Evolutionary conservation across 2,329 filamentous ascomycete species (phyloP), one percentile per base, ranked within the genome.

Genomic region (Fusarium drepaniforme): DNA sequence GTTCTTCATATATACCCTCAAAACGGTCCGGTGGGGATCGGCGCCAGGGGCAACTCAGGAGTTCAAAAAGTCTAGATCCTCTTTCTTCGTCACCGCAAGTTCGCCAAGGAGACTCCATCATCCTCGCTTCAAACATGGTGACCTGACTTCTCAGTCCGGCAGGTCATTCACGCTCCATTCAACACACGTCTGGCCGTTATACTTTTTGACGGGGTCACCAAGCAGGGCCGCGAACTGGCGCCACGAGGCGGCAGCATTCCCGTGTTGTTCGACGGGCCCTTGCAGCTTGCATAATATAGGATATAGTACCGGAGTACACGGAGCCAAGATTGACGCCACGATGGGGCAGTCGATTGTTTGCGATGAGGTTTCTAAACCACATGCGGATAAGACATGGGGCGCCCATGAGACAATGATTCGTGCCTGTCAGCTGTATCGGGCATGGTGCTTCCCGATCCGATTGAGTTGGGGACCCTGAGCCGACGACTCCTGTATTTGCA

Each of bases 161-260:
- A 35, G n/a, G 25, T 33, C 42, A 49, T 33, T 62, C 11, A 11
- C 8, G n/a, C n/a, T 49, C n/a, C 51, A 9, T 64, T 68, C 46
- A 35, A 3, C 42, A 62, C 21, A 44, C 62, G 40, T 62, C 16
- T n/a, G n/a, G 63, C 58, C 61, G 64, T 71, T 71, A 74, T 66
- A 23, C 73, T 75, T 75, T 74, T 21, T 9, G 25, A 8, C 42
- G 18, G 6, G 9, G 33, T 49, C 33, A 15, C 53, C 33, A 46
- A 30, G 15, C 23, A 16, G 21, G 13, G 70, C 25, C 67, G 44
- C 25, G 46, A 72, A 38, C 65, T 21, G 37, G 16, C 57, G 49
- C 70, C 71, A 66, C 40, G 53, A 38, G 62, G 57, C 35, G 56
- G 21, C 40, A 30, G 8, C 70, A 75, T 75, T 75, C 73, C 73